These are phyloP conservation scores for Xeromyces bisporus DNA, from an alignment of 495 filamentous ascomycete species.

Conservation along the genomic window DNA sequence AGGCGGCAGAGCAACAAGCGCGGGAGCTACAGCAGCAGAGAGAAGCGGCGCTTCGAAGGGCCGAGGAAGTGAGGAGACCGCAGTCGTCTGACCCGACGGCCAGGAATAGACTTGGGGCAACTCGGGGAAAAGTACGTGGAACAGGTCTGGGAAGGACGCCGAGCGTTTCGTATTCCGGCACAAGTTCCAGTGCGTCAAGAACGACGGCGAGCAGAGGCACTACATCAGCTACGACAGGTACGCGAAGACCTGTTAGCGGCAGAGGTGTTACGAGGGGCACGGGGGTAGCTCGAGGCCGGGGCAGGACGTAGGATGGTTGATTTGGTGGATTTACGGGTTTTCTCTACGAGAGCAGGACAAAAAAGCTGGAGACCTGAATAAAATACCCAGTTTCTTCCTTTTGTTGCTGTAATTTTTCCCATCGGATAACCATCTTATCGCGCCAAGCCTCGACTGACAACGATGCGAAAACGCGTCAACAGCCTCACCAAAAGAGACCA, in stretches of 20 bases:
- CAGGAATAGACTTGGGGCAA: slow-evolving; percentile 28
- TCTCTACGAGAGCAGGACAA: too few relatives aligned
- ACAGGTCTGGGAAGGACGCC: slow-evolving; percentile 31
- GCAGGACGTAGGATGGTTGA: slow-evolving; percentile 8
- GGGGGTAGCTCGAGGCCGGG: slow-evolving; percentile 25
- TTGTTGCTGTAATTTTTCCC: too few relatives aligned
- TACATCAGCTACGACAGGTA: slow-evolving; percentile 21
- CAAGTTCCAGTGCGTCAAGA: slow-evolving; percentile 11
- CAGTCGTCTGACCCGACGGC: slow-evolving; percentile 23
- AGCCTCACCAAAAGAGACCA: not conserved
- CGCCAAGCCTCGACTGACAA: not conserved
- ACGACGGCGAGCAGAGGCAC: slow-evolving; percentile 15
- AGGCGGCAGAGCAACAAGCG: slow-evolving; percentile 57
- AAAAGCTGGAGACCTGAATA: too few relatives aligned
- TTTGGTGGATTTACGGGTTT: not conserved
- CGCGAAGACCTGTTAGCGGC: slow-evolving; percentile 32
- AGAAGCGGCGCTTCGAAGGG: slow-evolving; percentile 49
- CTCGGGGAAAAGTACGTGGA: slow-evolving; percentile 26
- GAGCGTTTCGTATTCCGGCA: slow-evolving; percentile 16
- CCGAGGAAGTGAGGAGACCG: slow-evolving; percentile 48
- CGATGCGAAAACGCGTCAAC: not conserved
- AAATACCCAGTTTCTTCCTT: too few relatives aligned
- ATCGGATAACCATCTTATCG: too few relatives aligned
- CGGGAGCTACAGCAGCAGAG: slow-evolving; percentile 57
- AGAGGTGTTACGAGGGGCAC: slow-evolving; percentile 35